These are phyloP conservation scores for Schizonepeta tenuifolia DNA, from an alignment of 257 asterid genomes.

Conservation along the genomic window DNA sequence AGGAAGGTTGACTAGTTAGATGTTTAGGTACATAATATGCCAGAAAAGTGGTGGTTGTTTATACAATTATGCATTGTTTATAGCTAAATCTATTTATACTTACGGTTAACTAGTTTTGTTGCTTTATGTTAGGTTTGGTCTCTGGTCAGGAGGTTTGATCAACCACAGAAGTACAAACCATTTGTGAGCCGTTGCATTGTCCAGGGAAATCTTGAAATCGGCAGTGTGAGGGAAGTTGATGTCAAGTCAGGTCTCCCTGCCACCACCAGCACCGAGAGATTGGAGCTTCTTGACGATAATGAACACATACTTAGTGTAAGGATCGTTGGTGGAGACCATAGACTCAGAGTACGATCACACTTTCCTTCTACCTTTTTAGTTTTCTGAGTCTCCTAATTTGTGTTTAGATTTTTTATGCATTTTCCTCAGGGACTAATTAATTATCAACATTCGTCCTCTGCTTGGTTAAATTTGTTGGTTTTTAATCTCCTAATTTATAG, in stretches of 20 bases:
- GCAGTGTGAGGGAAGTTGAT: constrained; percentile 81
- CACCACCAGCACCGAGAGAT: constrained; percentile 83
- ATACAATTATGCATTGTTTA: neutral
- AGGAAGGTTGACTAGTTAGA: neutral
- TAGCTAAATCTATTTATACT: constrained; percentile 8
- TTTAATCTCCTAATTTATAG: neutral
- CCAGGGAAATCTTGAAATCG: constrained; percentile 70
- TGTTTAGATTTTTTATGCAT: neutral
- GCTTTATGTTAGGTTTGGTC: constrained; percentile 72
- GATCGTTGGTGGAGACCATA: constrained; percentile 83
- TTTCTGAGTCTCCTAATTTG: neutral
- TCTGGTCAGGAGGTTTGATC: constrained; percentile 79
- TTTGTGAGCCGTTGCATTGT: constrained; percentile 72
- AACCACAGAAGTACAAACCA: constrained; percentile 85
- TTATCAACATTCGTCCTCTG: neutral
- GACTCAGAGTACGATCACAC: constrained; percentile 57
- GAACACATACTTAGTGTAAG: constrained; percentile 71
- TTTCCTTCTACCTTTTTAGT: neutral
- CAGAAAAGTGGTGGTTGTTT: neutral
- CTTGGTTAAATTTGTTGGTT: neutral
- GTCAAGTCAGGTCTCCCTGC: constrained; percentile 89
- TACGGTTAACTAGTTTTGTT: neutral
- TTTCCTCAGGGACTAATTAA: neutral
- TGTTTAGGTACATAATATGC: neutral
- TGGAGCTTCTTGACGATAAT: constrained; percentile 84